Base-by-base conservation (phyloP, 1,284 basidiomycete genomes). In the Cryptococcus sp. region DNA sequence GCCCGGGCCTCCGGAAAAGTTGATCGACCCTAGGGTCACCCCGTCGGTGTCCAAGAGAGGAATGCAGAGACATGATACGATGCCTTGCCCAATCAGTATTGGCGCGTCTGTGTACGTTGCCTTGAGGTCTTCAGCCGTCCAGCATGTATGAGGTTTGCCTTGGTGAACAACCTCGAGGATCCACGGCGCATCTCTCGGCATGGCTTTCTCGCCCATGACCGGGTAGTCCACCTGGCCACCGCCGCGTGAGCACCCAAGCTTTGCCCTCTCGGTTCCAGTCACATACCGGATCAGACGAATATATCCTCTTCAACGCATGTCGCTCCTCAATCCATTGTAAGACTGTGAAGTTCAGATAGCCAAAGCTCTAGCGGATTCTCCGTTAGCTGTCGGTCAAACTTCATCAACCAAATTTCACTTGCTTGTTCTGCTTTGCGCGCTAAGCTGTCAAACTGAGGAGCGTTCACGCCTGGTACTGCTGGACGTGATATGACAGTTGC, bases 181-280 rank as follows among this genome's bases (percentile, higher is more conserved):
- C 53, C 53, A 55, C 11, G 53, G 53, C 20, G 53, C 53, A 16
- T 26, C 46, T 41, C 22, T 40, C 10, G 53, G 34, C 53, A 55
- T 55, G 7, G 43, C 34, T 25, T 55, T 55, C 19, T 55, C 53
- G 10, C 53, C 53, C 29, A 34, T 39, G 22, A 48, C 46, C 2
- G 53, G 53, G 26, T 48, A 55, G 22, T 55, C 26, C 19, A 47
- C 38, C 53, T 55, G 29, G 13, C 13, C 29, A 34, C 8, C 29
- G 29, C 8, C 2, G 8, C 8, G 2, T 34, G 29, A 34, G 29
- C 29, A 2, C 8, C 8, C 2, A 10, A 2, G 5, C 29, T 34
- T 34, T 34, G 29, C 5, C 29, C 8, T 10, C 3, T 34, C 5
- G 29, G 8, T 26, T n/a, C 19, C 25, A 20, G n/a, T 26, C n/a